These are phyloP conservation scores for Xylaria sp. DNA, from an alignment of 2,329 filamentous ascomycete species.

Conservation along the genomic window DNA sequence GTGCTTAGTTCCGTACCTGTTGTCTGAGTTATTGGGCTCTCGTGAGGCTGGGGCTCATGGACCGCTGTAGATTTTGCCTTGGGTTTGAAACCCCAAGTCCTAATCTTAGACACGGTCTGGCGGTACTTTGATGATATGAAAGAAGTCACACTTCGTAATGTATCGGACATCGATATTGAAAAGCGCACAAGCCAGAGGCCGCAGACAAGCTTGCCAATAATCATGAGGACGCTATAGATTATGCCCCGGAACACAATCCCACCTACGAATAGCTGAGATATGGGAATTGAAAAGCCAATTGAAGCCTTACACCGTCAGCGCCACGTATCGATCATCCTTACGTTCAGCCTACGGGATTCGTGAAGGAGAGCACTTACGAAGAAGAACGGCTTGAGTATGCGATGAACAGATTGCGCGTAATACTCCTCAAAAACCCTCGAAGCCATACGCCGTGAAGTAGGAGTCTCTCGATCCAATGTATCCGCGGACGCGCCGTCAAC, in stretches of 20 bases:
- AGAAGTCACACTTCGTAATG: conserved; percentile 9
- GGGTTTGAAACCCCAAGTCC: background rate
- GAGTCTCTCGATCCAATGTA: conserved; percentile 7
- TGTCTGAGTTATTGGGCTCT: background rate
- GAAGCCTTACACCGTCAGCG: conserved; percentile 49
- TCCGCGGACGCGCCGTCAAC: background rate
- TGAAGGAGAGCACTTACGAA: conserved; percentile 59
- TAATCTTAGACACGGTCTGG: conserved; percentile 26
- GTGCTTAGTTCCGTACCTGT: background rate
- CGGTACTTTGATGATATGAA: conserved; percentile 15
- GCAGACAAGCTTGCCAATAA: conserved; percentile 64
- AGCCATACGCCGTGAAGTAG: background rate
- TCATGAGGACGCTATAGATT: conserved; percentile 75
- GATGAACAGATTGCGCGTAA: conserved; percentile 47
- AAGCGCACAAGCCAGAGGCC: conserved; percentile 61
- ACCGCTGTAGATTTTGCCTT: background rate
- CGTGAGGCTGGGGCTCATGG: background rate
- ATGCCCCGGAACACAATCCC: conserved; percentile 73
- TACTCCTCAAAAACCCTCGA: conserved; percentile 46
- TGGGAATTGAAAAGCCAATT: conserved; percentile 80
- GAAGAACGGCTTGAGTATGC: conserved; percentile 72
- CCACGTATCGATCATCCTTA: no score
- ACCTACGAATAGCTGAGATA: conserved; percentile 69
- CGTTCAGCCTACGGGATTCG: no score
- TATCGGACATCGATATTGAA: conserved; percentile 24